Evolutionary conservation across 805 yeast species (phyloP).

Genomic region (Metschnikowia peoriensis): DNA sequence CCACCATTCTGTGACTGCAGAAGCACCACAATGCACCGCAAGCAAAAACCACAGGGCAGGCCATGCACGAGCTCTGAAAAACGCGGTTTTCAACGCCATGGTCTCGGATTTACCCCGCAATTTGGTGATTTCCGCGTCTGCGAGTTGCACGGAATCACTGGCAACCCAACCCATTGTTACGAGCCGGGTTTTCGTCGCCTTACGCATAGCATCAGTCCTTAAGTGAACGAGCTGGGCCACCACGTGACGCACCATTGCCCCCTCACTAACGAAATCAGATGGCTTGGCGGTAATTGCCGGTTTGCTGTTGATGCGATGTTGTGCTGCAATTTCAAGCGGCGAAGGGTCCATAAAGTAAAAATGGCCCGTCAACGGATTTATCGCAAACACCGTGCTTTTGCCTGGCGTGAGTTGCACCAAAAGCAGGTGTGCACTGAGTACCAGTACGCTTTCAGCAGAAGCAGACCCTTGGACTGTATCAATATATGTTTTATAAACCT

Average conservation of each 20-base stretch:
- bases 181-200: constrained; percentile 55
- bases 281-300: constrained; percentile 13
- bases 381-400: constrained; percentile 35
- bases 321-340: constrained; percentile 31
- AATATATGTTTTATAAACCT: constrained; percentile 19
- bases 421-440: constrained; percentile 34
- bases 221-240: constrained; percentile 42
- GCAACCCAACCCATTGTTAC: constrained; percentile 68
- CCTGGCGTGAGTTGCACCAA: constrained; percentile 30
- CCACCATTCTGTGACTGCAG: constrained; percentile 47
- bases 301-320: constrained; percentile 32
- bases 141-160: constrained; percentile 52
- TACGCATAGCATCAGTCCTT: constrained; percentile 46
- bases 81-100: constrained; percentile 23
- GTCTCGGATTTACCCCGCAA: constrained; percentile 15
- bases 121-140: constrained; percentile 45
- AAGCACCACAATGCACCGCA: constrained; percentile 36
- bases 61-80: constrained; percentile 53
- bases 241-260: constrained; percentile 30
- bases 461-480: too few species aligned
- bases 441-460: constrained; percentile 13
- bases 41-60: constrained; percentile 56
- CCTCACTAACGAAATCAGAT: constrained; percentile 27
- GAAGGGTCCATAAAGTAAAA: constrained; percentile 42
- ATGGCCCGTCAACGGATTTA: constrained; percentile 40